Conservation (phyloP, 148 eudicot genomes). For the Vaccinium myrtillus region DNA sequence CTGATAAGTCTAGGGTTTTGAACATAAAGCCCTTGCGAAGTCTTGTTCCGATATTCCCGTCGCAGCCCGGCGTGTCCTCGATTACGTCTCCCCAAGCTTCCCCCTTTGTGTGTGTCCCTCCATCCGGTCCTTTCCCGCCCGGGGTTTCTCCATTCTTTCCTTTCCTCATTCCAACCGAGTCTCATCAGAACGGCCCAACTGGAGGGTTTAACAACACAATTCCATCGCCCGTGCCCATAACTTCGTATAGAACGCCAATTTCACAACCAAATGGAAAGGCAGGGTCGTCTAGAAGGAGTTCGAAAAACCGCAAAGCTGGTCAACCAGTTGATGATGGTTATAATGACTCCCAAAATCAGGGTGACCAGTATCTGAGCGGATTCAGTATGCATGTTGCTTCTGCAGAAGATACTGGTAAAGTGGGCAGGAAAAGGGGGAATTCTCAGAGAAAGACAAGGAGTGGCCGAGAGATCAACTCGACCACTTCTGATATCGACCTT, state of each 20-base stretch:
- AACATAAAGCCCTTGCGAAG: conserved; percentile 42
- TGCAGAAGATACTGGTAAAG: conserved; percentile 21
- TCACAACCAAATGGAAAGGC: conserved; percentile 39
- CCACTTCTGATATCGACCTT: conserved; percentile 26
- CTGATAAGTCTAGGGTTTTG: conserved; percentile 42
- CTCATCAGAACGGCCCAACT: conserved; percentile 21
- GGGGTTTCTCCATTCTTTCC: conserved; percentile 52
- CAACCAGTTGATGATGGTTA: conserved; percentile 33
- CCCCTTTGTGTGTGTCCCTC: conserved; percentile 46
- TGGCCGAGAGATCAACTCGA: conserved; percentile 17
- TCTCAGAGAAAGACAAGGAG: conserved; percentile 35
- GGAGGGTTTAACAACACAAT: conserved; percentile 17
- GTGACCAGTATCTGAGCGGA: conserved; percentile 21
- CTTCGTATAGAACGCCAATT: conserved; percentile 64
- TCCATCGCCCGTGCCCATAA: conserved; percentile 61
- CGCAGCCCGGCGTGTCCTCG: conserved; percentile 26
- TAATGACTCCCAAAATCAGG: conserved; percentile 34
- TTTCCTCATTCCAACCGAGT: conserved; percentile 22
- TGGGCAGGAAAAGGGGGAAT: conserved; percentile 19
- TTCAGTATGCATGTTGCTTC: conserved; percentile 23
- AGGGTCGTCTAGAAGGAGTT: conserved; percentile 38
- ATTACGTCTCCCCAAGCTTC: conserved; percentile 31
- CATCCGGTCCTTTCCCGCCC: conserved; percentile 52
- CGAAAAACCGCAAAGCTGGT: conserved; percentile 10
- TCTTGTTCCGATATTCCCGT: conserved; percentile 44